These are phyloP conservation scores for Meredithiella fracta DNA, from an alignment of 2,329 filamentous ascomycete species.

Conservation along the genomic window DNA sequence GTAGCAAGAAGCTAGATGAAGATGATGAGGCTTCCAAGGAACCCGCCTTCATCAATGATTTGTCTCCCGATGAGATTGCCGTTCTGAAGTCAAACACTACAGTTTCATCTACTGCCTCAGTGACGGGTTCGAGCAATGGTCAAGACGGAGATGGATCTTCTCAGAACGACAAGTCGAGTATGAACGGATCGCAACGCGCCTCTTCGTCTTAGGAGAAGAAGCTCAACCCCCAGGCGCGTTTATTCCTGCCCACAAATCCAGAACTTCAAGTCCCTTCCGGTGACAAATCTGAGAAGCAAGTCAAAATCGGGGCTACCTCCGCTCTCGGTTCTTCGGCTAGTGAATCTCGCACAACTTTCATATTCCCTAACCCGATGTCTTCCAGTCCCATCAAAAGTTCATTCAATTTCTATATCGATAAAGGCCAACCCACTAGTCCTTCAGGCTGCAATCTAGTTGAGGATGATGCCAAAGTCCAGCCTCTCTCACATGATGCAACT, in stretches of 20 bases:
- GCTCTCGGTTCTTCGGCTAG: too few relatives aligned
- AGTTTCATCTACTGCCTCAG: conserved; percentile 1
- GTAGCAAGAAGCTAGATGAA: conserved; percentile 25
- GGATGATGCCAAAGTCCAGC: neutral
- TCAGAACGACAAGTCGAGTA: too few relatives aligned
- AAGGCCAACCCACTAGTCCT: too few relatives aligned
- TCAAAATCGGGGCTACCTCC: too few relatives aligned
- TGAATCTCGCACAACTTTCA: neutral
- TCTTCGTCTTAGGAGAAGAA: conserved; percentile 28
- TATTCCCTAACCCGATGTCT: neutral
- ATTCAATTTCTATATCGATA: too few relatives aligned
- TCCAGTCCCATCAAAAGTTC: neutral
- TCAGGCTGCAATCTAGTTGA: neutral
- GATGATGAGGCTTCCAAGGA: conserved; percentile 16
- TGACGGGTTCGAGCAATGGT: neutral
- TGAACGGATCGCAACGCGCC: neutral
- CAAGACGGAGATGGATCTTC: neutral
- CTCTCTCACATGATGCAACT: neutral
- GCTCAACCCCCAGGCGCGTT: conserved; percentile 38
- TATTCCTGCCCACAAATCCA: conserved; percentile 32
- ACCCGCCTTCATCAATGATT: conserved; percentile 22
- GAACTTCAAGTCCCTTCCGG: neutral
- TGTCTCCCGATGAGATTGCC: conserved; percentile 23
- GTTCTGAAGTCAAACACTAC: conserved; percentile 20
- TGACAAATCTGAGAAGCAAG: too few relatives aligned